Evolutionary conservation across 2,329 filamentous ascomycete genomes (phyloP).

Genomic region (Cordyceps sp.): DNA sequence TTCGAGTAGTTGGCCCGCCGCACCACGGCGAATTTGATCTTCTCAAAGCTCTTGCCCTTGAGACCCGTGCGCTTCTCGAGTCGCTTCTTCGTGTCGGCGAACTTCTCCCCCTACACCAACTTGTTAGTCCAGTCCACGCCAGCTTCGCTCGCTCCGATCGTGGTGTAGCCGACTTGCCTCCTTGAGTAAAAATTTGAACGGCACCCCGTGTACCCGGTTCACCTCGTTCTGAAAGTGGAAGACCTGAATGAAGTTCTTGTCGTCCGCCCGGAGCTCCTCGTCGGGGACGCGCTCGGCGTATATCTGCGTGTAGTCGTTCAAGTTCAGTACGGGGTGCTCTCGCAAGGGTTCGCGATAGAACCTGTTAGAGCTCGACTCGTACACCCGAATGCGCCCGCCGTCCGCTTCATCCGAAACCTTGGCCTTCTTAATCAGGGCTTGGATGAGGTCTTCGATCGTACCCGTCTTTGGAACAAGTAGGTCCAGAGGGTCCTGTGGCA

Average conservation of each 20-base stretch:
- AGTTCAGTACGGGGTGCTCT: conserved; percentile 57
- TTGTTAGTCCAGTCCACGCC: not conserved
- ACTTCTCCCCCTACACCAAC: conserved; percentile 67
- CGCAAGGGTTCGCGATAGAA: conserved; percentile 62
- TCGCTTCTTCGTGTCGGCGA: conserved; percentile 87
- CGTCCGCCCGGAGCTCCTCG: conserved; percentile 44
- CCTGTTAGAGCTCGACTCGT: conserved; percentile 68
- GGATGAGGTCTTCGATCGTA: conserved; percentile 60
- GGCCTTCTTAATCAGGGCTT: conserved; percentile 63
- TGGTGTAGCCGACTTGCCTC: conserved; percentile 35
- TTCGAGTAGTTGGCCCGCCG: conserved; percentile 56
- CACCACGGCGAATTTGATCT: conserved; percentile 88
- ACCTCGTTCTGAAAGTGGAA: conserved; percentile 92
- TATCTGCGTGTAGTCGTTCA: conserved; percentile 73
- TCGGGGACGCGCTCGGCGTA: conserved; percentile 70
- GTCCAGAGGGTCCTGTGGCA: conserved; percentile 52
- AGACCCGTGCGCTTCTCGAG: conserved; percentile 82
- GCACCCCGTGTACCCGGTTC: conserved; percentile 68
- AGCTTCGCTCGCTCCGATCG: not conserved
- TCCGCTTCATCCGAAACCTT: conserved; percentile 58
- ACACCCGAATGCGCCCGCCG: conserved; percentile 58
- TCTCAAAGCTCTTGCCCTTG: conserved; percentile 96
- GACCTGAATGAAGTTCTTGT: conserved; percentile 51
- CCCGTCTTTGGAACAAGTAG: conserved; percentile 80
- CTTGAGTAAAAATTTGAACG: conserved; percentile 78